Percentiles rank a stretch among this genome's conserved stretches.
phyloP scores from a whole-genome alignment of 1,284 basidiomycete genomes.

The Phlebopus sp. region DNA sequence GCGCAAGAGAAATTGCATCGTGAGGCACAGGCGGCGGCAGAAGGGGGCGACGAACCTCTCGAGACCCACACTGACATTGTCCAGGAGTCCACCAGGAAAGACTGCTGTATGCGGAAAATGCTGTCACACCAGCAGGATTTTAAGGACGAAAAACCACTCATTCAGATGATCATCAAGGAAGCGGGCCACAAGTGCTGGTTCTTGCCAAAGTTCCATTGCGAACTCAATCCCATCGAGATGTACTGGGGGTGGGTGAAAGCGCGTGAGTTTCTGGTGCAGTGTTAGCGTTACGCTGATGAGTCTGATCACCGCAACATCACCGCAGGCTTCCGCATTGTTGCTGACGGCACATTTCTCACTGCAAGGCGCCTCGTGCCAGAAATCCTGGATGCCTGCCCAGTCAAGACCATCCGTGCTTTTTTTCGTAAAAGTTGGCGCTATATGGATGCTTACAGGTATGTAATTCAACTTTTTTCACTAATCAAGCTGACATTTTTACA shows the following conservation, averaged over 20 bases:
- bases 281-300: too few species aligned
- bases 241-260: constrained; percentile 18
- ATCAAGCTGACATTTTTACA: neutral
- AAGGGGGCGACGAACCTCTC: neutral
- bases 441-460: constrained; percentile 5
- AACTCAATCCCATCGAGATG: constrained; percentile 25
- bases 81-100: neutral
- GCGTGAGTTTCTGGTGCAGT: too few species aligned
- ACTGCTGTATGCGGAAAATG: constrained; percentile 10
- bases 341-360: too few species aligned
- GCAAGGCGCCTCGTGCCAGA: too few species aligned
- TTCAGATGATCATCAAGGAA: constrained; percentile 4
- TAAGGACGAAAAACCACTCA: constrained; percentile 7
- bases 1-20: neutral
- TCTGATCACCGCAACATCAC: too few species aligned
- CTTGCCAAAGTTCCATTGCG: constrained; percentile 9
- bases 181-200: constrained; percentile 10
- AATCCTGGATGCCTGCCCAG: too few species aligned
- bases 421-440: constrained; percentile 4
- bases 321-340: too few species aligned
- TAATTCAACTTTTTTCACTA: neutral
- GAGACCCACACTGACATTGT: neutral
- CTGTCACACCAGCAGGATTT: constrained; percentile 8
- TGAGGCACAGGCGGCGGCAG: neutral
- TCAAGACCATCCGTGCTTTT: neutral